Conservation (phyloP, 1,139 yeast genomes). For the Debaryomyces subglobosus region DNA sequence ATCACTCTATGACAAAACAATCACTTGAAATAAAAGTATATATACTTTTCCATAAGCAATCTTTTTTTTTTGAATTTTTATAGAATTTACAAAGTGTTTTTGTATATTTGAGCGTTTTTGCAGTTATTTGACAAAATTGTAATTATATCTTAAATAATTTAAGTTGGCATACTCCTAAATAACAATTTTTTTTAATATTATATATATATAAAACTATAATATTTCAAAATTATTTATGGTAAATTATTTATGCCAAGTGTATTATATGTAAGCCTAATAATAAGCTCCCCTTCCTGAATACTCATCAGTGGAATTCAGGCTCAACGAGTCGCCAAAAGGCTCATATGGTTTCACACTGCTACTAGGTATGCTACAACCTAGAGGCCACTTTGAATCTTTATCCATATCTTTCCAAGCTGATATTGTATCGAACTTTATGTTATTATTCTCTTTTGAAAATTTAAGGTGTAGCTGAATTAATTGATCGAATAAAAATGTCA, state of each 20-base stretch:
- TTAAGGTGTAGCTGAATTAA: slow-evolving; percentile 41
- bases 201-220: background rate
- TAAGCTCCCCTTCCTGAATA: slow-evolving; percentile 14
- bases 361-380: slow-evolving; percentile 44
- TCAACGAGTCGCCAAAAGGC: slow-evolving; percentile 9
- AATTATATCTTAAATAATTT: background rate
- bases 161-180: too few species aligned
- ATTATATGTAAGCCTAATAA: slow-evolving; percentile 4
- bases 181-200: background rate
- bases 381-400: slow-evolving; percentile 49
- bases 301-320: background rate
- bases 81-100: background rate
- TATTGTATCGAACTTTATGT: slow-evolving; percentile 41
- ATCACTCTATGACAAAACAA: background rate
- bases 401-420: slow-evolving; percentile 41
- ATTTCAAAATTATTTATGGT: too few species aligned
- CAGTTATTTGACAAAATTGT: background rate
- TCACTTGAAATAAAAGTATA: too few species aligned
- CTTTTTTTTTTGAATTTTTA: background rate
- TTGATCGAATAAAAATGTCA: slow-evolving; percentile 42
- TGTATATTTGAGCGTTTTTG: background rate
- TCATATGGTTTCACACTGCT: slow-evolving; percentile 17
- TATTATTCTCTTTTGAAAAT: slow-evolving; percentile 47
- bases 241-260: too few species aligned
- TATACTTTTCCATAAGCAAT: too few species aligned